phyloP scores from a whole-genome alignment of 2,329 filamentous ascomycete species.

The Pleoardoris graminearum region DNA sequence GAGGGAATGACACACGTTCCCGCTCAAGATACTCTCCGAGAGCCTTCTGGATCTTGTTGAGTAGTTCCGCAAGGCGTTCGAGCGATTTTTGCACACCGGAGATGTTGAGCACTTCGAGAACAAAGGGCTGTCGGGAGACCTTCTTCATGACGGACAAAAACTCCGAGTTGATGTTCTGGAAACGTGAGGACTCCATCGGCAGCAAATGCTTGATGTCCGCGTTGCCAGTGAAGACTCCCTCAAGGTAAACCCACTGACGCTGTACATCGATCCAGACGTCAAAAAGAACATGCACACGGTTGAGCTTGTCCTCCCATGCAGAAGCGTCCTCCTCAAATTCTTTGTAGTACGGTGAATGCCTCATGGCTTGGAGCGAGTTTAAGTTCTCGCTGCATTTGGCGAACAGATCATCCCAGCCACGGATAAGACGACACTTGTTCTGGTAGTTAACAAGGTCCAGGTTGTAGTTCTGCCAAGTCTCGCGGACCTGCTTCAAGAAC shows the following conservation, averaged over 20 bases:
- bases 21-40: conserved; percentile 98
- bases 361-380: conserved; percentile 97
- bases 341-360: conserved; percentile 98
- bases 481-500: conserved; percentile 93
- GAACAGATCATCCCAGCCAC: conserved; percentile 97
- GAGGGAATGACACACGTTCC: conserved; percentile 94
- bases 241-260: conserved; percentile 98
- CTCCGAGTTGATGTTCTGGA: conserved; percentile 99
- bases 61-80: conserved; percentile 90
- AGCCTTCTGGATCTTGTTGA: conserved; percentile 99
- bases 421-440: conserved; percentile 95
- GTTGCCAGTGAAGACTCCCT: conserved; percentile 98
- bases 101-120: conserved; percentile 94
- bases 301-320: conserved; percentile 96
- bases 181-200: conserved; percentile 92
- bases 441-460: conserved; percentile 96
- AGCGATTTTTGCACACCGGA: conserved; percentile 94
- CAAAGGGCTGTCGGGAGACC: conserved; percentile 92
- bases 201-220: conserved; percentile 98
- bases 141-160: conserved; percentile 99
- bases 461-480: conserved; percentile 94
- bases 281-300: conserved; percentile 94
- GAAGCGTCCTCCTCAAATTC: conserved; percentile 98
- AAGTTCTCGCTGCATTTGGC: conserved; percentile 98
- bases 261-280: conserved; percentile 99